These are phyloP conservation scores for Cucurbita argyrosperma DNA, from an alignment of 306 rosid genomes.

Conservation along the genomic window DNA sequence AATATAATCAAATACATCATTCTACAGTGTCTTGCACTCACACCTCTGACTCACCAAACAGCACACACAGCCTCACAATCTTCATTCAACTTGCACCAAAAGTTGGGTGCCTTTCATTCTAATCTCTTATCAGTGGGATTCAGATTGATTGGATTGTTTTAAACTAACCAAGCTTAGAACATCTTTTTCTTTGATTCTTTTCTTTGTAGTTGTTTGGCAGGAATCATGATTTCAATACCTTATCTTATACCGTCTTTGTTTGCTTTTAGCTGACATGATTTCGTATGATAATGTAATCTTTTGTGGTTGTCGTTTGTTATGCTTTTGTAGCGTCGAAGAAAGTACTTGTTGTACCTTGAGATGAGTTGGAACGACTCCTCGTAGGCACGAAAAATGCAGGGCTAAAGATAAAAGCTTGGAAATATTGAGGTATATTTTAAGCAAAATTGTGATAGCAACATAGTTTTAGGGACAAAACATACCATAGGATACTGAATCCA, in stretches of 20 bases:
- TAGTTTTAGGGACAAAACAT: background rate
- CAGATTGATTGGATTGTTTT: background rate
- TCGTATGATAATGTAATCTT: background rate
- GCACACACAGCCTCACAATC: background rate
- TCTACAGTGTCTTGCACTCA: background rate
- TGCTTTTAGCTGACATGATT: constrained; percentile 3
- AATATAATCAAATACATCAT: background rate
- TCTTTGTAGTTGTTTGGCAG: background rate
- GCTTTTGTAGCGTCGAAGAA: background rate
- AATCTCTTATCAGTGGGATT: background rate
- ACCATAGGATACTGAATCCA: background rate
- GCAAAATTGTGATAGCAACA: background rate
- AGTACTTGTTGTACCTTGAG: background rate
- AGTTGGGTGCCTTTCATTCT: background rate
- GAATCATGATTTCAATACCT: background rate
- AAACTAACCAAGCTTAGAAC: background rate
- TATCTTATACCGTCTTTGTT: background rate
- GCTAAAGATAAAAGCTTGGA: background rate
- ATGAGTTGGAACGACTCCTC: background rate
- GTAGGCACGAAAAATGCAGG: background rate
- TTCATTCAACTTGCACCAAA: constrained; percentile 4
- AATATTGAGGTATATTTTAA: background rate
- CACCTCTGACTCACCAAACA: background rate
- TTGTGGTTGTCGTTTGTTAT: background rate
- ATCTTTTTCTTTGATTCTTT: background rate